These are phyloP conservation scores for Pinus tabuliformis DNA, from an alignment of 75 land plant genomes.

Conservation along the genomic window DNA sequence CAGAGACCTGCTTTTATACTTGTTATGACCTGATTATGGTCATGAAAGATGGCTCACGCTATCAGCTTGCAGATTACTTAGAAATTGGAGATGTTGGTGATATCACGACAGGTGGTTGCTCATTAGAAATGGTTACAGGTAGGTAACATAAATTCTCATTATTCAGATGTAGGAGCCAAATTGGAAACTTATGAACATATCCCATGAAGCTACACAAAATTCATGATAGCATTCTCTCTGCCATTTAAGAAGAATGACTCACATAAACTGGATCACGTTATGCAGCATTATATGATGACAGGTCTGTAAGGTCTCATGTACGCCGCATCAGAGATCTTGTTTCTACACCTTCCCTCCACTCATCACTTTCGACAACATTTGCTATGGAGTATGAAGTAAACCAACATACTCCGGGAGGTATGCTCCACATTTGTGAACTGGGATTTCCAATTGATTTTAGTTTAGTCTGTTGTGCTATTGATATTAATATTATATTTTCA, in stretches of 20 bases:
- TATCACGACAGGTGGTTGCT: slow-evolving; percentile 83
- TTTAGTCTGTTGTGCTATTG: not conserved
- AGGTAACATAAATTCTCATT: slow-evolving; percentile 7
- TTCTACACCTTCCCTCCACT: slow-evolving; percentile 71
- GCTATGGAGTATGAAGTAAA: slow-evolving; percentile 78
- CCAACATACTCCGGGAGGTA: slow-evolving; percentile 52
- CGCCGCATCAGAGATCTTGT: slow-evolving; percentile 88
- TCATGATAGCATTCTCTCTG: not conserved
- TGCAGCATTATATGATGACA: slow-evolving; percentile 94
- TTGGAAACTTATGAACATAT: not conserved
- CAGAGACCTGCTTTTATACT: slow-evolving; percentile 94
- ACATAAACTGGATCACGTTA: not conserved
- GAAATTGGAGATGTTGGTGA: slow-evolving; percentile 98
- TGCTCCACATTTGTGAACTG: slow-evolving; percentile 5
- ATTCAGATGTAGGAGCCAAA: not conserved
- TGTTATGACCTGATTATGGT: slow-evolving; percentile 91
- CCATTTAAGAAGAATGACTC: not conserved
- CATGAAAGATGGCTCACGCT: slow-evolving; percentile 70
- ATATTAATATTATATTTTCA: not conserved
- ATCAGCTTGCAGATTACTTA: slow-evolving; percentile 89
- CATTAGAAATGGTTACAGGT: slow-evolving; percentile 96
- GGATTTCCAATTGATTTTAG: not conserved
- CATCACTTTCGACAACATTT: slow-evolving; percentile 88
- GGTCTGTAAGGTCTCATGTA: slow-evolving; percentile 93
- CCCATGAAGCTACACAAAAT: not conserved